phyloP scores from a whole-genome alignment of 73 alveolate genomes.

The Tetrahymena borealis region DNA sequence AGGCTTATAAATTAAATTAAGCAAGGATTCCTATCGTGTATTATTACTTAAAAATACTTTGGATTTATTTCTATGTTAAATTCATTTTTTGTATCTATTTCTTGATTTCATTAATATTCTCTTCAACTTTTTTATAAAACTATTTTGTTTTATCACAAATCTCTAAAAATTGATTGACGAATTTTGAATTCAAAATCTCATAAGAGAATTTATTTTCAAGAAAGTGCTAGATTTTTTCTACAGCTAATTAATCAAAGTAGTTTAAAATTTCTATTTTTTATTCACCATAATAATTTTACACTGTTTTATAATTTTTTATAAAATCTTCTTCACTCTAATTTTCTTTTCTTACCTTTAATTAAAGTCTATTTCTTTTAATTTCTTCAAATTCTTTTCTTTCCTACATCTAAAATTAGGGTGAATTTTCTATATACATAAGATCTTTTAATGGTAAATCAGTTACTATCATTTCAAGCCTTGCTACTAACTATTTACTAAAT shows the following conservation, averaged over 20 bases:
- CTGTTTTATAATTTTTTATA: neutral
- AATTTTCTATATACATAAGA: neutral
- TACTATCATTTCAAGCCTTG: neutral
- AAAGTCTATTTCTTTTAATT: neutral
- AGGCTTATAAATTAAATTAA: neutral
- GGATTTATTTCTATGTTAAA: neutral
- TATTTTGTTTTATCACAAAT: neutral
- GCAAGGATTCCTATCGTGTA: neutral
- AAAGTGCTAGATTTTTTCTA: neutral
- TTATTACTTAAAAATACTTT: neutral
- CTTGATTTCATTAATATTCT: neutral
- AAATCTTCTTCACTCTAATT: neutral
- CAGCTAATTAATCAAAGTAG: neutral
- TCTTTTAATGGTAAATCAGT: neutral
- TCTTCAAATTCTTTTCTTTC: neutral
- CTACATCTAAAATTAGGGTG: neutral
- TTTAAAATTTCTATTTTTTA: neutral
- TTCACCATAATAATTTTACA: neutral
- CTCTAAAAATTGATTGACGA: neutral
- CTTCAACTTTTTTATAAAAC: neutral
- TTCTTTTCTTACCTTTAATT: neutral
- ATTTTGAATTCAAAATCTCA: neutral
- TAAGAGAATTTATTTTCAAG: neutral
- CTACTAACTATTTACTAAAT: neutral
- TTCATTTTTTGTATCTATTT: neutral